Evolutionary conservation across 495 filamentous ascomycete species (phyloP).

Genomic region (Parathielavia appendiculata): DNA sequence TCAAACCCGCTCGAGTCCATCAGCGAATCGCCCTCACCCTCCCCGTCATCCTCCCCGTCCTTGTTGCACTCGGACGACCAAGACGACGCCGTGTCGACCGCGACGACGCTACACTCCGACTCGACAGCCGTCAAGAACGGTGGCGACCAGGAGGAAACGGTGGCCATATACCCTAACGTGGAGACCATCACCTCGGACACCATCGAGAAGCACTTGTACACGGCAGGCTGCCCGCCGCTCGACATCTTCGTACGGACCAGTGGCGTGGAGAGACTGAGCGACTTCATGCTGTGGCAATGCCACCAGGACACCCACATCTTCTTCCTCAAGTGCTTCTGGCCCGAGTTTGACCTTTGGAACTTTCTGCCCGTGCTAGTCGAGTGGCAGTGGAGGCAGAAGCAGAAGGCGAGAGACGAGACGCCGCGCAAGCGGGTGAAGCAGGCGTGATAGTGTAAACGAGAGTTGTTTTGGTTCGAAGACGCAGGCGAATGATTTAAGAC

Average conservation of each 20-base stretch:
- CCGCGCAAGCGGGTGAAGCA: conserved; percentile 31
- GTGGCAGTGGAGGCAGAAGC: conserved; percentile 75
- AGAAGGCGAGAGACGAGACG: conserved; percentile 40
- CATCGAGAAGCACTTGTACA: conserved; percentile 75
- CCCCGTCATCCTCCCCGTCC: conserved; percentile 31
- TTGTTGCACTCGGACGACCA: conserved; percentile 34
- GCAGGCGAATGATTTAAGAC: not conserved
- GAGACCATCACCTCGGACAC: conserved; percentile 82
- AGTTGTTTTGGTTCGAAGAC: no score
- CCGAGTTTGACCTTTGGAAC: conserved; percentile 91
- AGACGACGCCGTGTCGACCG: conserved; percentile 54
- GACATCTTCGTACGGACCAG: conserved; percentile 88
- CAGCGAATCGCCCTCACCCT: conserved; percentile 35
- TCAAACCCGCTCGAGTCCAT: conserved; percentile 47
- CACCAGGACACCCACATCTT: conserved; percentile 87
- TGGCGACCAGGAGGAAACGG: conserved; percentile 6
- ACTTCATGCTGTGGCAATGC: conserved; percentile 99
- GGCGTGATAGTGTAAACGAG: not conserved
- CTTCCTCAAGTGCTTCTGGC: conserved; percentile 90
- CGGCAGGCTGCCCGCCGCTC: conserved; percentile 74
- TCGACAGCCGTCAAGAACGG: conserved; percentile 44
- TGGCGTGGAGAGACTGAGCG: conserved; percentile 83
- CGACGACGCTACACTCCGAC: conserved; percentile 43
- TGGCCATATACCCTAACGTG: conserved; percentile 51
- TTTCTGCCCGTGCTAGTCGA: conserved; percentile 88